Evolutionary conservation across 768 basidiomycete genomes (phyloP).

Genomic region (Trametes elegans): DNA sequence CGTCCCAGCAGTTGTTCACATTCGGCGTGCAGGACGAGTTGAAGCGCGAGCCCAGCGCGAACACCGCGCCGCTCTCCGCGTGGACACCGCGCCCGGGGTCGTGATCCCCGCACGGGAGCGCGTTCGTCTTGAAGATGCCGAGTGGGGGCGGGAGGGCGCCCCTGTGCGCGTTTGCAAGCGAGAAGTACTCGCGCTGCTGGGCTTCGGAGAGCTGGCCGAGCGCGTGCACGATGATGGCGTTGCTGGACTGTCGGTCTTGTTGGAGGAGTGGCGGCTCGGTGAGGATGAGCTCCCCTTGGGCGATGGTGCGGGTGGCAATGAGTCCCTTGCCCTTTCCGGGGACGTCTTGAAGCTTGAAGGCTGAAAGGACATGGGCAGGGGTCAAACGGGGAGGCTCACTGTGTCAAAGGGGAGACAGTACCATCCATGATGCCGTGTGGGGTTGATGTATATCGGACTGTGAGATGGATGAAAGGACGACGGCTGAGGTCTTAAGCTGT

Average conservation of each 20-base stretch:
- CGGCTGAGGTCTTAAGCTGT: too few relatives aligned
- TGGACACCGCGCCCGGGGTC: not conserved
- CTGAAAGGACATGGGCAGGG: not conserved
- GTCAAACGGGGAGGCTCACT: too few relatives aligned
- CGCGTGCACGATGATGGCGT: conserved; percentile 12
- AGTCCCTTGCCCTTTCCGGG: conserved; percentile 26
- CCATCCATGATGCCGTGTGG: too few relatives aligned
- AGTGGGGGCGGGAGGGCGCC: conserved; percentile 15
- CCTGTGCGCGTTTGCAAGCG: conserved; percentile 17
- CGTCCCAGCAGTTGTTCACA: conserved; percentile 27
- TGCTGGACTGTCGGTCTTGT: not conserved
- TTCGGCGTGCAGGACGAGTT: conserved; percentile 31
- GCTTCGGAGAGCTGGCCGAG: conserved; percentile 13
- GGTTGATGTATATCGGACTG: too few relatives aligned
- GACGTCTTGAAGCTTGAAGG: not conserved
- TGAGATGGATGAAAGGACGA: too few relatives aligned
- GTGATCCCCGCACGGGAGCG: conserved; percentile 24
- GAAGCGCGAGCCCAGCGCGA: conserved; percentile 25
- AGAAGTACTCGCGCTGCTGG: conserved; percentile 22
- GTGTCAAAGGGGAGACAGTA: too few relatives aligned
- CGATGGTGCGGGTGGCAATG: conserved; percentile 26
- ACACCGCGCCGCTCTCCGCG: conserved; percentile 18
- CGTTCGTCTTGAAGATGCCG: conserved; percentile 32
- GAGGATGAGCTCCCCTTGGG: conserved; percentile 23
- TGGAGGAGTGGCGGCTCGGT: conserved; percentile 28